Percentiles rank a stretch among this genome's conserved stretches.
phyloP scores from a whole-genome alignment of 306 rosid genomes.

The Acacia melanoxylon region DNA sequence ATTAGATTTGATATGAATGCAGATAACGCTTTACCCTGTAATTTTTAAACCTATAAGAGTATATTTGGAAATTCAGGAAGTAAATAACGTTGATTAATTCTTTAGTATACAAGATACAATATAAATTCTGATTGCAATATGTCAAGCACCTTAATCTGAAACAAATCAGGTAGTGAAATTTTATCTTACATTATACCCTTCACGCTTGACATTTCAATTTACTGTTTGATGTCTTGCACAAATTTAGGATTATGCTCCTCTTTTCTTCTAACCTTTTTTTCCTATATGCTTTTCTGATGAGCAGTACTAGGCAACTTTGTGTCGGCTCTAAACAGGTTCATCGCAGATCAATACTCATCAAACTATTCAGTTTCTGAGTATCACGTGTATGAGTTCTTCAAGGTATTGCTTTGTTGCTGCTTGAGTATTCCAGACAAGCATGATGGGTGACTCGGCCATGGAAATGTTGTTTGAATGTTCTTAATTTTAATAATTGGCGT shows the following conservation, averaged over 20 bases:
- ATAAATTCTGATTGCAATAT: not conserved
- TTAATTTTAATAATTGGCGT: not conserved
- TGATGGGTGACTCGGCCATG: conserved; percentile 10
- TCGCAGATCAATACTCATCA: conserved; percentile 78
- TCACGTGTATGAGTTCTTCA: conserved; percentile 90
- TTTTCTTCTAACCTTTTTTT: conserved; percentile 20
- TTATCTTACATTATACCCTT: not conserved
- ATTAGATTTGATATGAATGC: conserved; percentile 6
- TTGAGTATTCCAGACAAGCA: conserved; percentile 17
- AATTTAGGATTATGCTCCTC: conserved; percentile 19
- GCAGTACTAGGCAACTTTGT: conserved; percentile 90
- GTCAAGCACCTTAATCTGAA: not conserved
- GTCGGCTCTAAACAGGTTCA: conserved; percentile 86
- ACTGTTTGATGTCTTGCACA: not conserved
- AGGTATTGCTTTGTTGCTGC: conserved; percentile 53
- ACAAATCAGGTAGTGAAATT: not conserved
- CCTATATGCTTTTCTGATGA: conserved; percentile 21
- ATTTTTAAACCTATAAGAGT: not conserved
- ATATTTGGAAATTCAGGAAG: not conserved
- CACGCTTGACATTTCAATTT: conserved; percentile 16
- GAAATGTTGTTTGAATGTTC: not conserved
- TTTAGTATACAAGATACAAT: not conserved
- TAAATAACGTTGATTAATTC: not conserved
- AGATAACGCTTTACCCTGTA: not conserved
- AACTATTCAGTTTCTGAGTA: conserved; percentile 82